Percentiles rank a stretch among this genome's conserved stretches.
Evolutionary conservation across 495 filamentous ascomycete species (phyloP).

Genomic region (Xylaria intraflava): DNA sequence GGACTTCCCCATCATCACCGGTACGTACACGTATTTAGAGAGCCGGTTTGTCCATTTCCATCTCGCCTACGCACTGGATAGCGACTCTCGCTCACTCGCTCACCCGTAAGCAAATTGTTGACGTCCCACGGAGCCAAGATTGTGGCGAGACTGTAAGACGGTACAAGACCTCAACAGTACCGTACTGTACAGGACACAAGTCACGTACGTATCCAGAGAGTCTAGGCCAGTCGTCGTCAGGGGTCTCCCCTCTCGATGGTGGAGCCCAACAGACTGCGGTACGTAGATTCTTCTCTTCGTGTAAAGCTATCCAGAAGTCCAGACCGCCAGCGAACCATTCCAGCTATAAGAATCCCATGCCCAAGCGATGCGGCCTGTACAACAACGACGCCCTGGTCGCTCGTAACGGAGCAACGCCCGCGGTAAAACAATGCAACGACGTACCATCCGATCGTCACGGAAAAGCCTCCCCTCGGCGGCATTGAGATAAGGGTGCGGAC

Average conservation of each 20-base stretch:
- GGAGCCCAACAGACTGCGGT: conserved; percentile 1
- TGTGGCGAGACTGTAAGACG: neutral
- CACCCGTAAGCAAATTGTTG: neutral
- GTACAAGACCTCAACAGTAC: neutral
- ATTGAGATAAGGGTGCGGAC: no score
- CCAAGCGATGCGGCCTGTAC: conserved; percentile 1
- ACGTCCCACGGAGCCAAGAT: no score
- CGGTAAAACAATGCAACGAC: no score
- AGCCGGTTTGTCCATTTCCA: no score
- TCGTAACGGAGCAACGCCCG: no score
- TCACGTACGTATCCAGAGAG: neutral
- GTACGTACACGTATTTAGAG: neutral
- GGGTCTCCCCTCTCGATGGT: conserved; percentile 1
- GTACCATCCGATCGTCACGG: no score
- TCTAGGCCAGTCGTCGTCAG: conserved; percentile 8
- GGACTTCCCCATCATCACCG: neutral
- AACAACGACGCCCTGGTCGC: no score
- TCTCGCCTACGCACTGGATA: neutral
- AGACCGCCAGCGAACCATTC: conserved; percentile 7
- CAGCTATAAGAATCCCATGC: conserved; percentile 2
- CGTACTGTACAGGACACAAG: no score
- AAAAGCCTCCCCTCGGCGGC: no score
- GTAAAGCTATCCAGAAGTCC: conserved; percentile 2
- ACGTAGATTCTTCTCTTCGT: neutral
- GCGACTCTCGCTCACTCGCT: neutral